A percentile compares a stretch with the other conserved stretches of the same genome.
Conservation (phyloP, 352 stramenopile genomes). For the Globisporangium megalacanthum region DNA sequence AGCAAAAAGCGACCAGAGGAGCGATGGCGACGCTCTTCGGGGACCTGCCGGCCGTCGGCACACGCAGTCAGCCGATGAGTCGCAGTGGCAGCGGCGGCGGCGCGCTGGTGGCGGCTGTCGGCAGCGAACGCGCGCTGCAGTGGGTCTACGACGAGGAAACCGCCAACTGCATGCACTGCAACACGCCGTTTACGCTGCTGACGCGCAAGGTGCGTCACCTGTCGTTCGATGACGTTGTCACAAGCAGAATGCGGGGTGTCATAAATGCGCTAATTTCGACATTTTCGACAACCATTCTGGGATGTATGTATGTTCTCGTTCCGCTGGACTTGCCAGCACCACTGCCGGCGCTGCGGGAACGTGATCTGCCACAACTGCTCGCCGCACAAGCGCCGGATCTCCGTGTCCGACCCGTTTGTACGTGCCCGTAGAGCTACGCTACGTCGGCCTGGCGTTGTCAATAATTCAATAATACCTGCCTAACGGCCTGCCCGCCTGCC, state of each 20-base stretch:
- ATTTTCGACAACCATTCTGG: too few relatives aligned
- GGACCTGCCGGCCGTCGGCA: slow-evolving; percentile 52
- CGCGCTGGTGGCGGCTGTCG: slow-evolving; percentile 24
- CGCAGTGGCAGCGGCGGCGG: slow-evolving; percentile 22
- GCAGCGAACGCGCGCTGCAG: slow-evolving; percentile 58
- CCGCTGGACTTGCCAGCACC: slow-evolving; percentile 34
- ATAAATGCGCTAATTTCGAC: too few relatives aligned
- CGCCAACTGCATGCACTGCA: slow-evolving; percentile 85
- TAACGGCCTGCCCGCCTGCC: neutral
- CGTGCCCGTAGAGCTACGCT: slow-evolving; percentile 17
- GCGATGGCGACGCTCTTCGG: slow-evolving; percentile 70
- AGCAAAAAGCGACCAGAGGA: neutral
- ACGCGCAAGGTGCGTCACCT: slow-evolving; percentile 57
- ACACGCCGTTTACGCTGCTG: slow-evolving; percentile 76
- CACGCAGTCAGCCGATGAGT: slow-evolving; percentile 27
- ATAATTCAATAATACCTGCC: too few relatives aligned
- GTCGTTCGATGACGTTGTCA: neutral
- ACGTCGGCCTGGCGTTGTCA: too few relatives aligned
- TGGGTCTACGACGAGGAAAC: slow-evolving; percentile 86
- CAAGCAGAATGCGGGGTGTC: neutral
- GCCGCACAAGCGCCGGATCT: slow-evolving; percentile 79
- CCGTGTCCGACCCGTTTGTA: slow-evolving; percentile 77
- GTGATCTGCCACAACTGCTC: slow-evolving; percentile 85
- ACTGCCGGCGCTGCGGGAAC: slow-evolving; percentile 79
- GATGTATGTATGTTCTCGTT: slow-evolving; percentile 3